Conservation (phyloP, 2,329 filamentous ascomycete genomes). For the Pyrenochaeta sp. region DNA sequence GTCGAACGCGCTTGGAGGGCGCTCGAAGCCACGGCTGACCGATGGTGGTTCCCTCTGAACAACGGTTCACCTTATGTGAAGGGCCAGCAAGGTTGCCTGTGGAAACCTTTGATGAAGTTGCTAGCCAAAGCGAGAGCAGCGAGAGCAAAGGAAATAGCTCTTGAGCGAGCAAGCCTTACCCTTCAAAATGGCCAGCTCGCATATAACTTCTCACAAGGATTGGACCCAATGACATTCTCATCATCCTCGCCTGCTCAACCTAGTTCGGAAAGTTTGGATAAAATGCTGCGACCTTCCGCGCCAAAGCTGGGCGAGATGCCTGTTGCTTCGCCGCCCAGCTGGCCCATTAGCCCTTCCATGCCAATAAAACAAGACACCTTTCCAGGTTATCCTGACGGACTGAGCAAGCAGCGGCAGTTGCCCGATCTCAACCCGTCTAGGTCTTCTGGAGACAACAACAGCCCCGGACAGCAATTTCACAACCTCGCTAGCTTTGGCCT, state of each 20-base stretch:
- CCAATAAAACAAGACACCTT: background rate
- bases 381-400: background rate
- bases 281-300: constrained; percentile 37
- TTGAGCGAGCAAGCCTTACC: constrained; percentile 45
- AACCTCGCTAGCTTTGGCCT: constrained; percentile 32
- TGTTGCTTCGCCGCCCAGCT: constrained; percentile 23
- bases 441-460: background rate
- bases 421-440: background rate
- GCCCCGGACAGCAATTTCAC: constrained; percentile 26
- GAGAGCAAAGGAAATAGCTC: constrained; percentile 60
- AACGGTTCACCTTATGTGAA: constrained; percentile 32
- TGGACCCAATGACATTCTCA: constrained; percentile 17
- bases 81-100: constrained; percentile 62
- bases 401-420: constrained; percentile 4
- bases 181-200: constrained; percentile 30
- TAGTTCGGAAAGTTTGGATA: constrained; percentile 34
- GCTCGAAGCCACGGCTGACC: constrained; percentile 58
- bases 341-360: constrained; percentile 24
- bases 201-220: constrained; percentile 18
- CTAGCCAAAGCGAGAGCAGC: constrained; percentile 66
- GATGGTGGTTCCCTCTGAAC: constrained; percentile 51
- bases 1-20: constrained; percentile 69
- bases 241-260: constrained; percentile 27
- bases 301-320: constrained; percentile 39
- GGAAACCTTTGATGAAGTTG: constrained; percentile 69